Evolutionary conservation across 163 green algal species (phyloP).

Genomic region (Chlorella variabilis): DNA sequence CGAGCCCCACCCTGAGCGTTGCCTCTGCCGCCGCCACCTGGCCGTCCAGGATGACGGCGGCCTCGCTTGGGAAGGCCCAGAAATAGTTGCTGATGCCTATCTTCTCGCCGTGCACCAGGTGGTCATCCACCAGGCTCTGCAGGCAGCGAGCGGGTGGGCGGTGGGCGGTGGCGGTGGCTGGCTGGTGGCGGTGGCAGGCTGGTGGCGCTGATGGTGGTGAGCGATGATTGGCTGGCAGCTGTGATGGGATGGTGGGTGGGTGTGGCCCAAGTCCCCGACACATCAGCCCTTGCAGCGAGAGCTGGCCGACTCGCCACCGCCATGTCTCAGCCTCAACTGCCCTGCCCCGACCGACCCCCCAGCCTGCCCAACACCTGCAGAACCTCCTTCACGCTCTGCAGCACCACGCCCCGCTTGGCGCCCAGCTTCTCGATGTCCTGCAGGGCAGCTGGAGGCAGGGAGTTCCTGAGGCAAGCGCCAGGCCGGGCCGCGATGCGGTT

Average conservation of each 20-base stretch:
- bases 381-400: conserved; percentile 91
- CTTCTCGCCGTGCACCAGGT: conserved; percentile 86
- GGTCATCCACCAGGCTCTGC: conserved; percentile 87
- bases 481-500: too few species aligned
- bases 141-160: neutral
- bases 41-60: conserved; percentile 71
- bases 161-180: neutral
- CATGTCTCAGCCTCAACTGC: too few species aligned
- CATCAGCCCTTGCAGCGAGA: too few species aligned
- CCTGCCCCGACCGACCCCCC: too few species aligned
- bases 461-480: too few species aligned
- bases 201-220: neutral
- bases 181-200: neutral
- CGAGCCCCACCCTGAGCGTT: conserved; percentile 29
- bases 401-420: conserved; percentile 81
- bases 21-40: conserved; percentile 51
- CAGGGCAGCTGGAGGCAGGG: neutral
- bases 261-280: too few species aligned
- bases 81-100: conserved; percentile 92
- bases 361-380: too few species aligned
- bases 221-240: neutral
- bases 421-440: conserved; percentile 92
- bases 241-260: neutral
- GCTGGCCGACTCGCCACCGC: too few species aligned
- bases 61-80: conserved; percentile 87